Base-by-base conservation (phyloP, 83 land plant genomes). In the Larix sibirica region DNA sequence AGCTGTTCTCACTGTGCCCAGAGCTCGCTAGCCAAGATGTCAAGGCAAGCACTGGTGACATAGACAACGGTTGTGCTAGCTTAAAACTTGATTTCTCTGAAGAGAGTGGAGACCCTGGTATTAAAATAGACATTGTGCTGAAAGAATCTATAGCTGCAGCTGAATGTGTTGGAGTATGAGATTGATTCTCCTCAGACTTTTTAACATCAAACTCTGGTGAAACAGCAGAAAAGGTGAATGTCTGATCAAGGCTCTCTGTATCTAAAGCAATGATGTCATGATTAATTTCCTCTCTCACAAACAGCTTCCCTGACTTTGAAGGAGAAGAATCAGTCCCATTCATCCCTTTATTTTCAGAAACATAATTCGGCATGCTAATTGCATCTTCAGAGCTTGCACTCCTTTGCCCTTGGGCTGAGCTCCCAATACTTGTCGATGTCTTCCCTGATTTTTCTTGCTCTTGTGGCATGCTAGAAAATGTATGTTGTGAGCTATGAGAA, bases 1-100 rank as follows among this genome's bases (percentile, higher is more conserved):
- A 24, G 76, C 86, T 58, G 83, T 79, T 38, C 88, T 92, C 83
- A 60, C 85, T 33, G 20, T 76, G 44, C 64, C 21, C 81, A 31
- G 87, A 64, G 79, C 88, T 88, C 10, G 90, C 90, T 26, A 93
- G 81, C 93, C 93, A 93, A 62, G 91, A 89, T 60, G 95, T 87
- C 33, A 89, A 81, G 21, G 95, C 91, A 66, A 87, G 3, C 23
- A 91, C 89, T 61, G 95, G 90, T 26, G 94, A 89, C 71, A 88
- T 26, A 68, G 84, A 67, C 6, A 88, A 85, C 20, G 89, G 82
- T 31, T 85, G 50, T 33, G 79, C 67, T 1, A 80, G 14, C 66
- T 81, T 83, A 40, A 74, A 83, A 44, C 56, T 87, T 56, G 94
- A 91, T 83, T 82, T 93, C 85, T 93, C 95, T 71, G 95, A 93